These are phyloP conservation scores for Saitoella complicata DNA, from an alignment of 805 yeast genomes.

Conservation along the genomic window DNA sequence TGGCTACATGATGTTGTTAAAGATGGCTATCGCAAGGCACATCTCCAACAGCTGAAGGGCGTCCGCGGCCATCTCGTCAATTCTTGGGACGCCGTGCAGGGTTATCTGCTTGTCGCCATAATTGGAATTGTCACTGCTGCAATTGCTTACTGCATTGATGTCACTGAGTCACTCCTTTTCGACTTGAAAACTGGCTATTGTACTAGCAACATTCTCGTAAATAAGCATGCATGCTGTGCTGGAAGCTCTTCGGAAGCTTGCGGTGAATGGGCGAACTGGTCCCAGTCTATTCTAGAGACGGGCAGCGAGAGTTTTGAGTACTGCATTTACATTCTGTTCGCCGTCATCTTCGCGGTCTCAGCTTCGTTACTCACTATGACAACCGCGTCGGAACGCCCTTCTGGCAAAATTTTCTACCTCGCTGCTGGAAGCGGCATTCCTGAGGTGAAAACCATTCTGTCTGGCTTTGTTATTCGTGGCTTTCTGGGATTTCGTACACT, in stretches of 20 bases:
- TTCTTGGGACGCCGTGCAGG: constrained; percentile 26
- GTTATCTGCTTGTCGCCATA: constrained; percentile 34
- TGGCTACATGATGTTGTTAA: constrained; percentile 37
- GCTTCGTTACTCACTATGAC: constrained; percentile 29
- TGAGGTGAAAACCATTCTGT: constrained; percentile 42
- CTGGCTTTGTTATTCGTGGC: constrained; percentile 40
- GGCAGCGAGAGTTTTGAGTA: constrained; percentile 19
- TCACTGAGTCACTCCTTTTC: constrained; percentile 30
- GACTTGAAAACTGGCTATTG: constrained; percentile 41
- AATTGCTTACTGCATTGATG: constrained; percentile 35
- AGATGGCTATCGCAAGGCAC: constrained; percentile 28
- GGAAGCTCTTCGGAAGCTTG: constrained; percentile 18
- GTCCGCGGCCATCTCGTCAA: constrained; percentile 19
- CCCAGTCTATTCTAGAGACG: constrained; percentile 2
- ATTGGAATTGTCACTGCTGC: constrained; percentile 32
- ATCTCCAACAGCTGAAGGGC: constrained; percentile 23
- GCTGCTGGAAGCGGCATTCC: constrained; percentile 49
- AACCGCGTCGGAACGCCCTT: constrained; percentile 29
- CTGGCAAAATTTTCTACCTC: constrained; percentile 26
- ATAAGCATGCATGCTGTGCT: constrained; percentile 30
- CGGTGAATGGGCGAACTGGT: constrained; percentile 19
- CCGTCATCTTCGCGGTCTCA: constrained; percentile 12
- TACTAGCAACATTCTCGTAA: constrained; percentile 27
- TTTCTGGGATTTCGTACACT: constrained; percentile 38
- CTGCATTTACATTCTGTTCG: constrained; percentile 19